Evolutionary conservation across 306 rosid genomes (phyloP), one percentile per base, ranked within the genome.

Genomic region (Dalbergia oliveri): DNA sequence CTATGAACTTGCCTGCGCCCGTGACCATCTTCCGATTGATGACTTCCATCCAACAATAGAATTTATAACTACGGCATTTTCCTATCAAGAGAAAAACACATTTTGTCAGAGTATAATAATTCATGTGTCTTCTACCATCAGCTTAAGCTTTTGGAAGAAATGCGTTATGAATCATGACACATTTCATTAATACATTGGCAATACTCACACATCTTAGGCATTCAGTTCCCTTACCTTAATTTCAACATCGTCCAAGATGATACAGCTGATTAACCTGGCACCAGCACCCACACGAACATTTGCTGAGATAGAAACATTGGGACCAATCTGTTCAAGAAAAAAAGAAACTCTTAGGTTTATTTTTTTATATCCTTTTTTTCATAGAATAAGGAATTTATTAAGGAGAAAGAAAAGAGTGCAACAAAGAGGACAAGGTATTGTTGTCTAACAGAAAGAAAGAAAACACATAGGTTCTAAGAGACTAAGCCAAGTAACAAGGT

Each of bases 11-110:
- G 86, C 99, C 96, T 95, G 99, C 68, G 87, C 94, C 1, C 92
- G 89, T 43, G 99, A 93, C 99, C 99, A 93, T 89, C 88, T 91
- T 59, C 99, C 99, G 15, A 93, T 82, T 2, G 94, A 87, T 2
- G 98, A 93, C 86, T 95, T 95, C 99, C 99, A 95, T 60, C 99
- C 98, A 75, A 95, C 87, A 85, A 95, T 95, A 33, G 99, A 86
- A 67, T 91, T 91, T 78, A 87, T 87, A 47, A 93, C 92, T 4
- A 93, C 91, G 8, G 91, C 98, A 79, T 95, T 93, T 76, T 93
- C 99, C 99, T 95, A 89, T 76, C 63, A 77, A 12, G 69, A 60
- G 72, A 69, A 84, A 69, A 76, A 11, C 19, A 66, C 68, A 45
- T 83, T 43, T 34, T 51, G 66, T 68, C 72, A 9, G 31, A 26